A percentile compares a stretch with the other conserved stretches of the same genome.
phyloP scores from a whole-genome alignment of 352 stramenopile species.

The Phytophthora chlamydospora region DNA sequence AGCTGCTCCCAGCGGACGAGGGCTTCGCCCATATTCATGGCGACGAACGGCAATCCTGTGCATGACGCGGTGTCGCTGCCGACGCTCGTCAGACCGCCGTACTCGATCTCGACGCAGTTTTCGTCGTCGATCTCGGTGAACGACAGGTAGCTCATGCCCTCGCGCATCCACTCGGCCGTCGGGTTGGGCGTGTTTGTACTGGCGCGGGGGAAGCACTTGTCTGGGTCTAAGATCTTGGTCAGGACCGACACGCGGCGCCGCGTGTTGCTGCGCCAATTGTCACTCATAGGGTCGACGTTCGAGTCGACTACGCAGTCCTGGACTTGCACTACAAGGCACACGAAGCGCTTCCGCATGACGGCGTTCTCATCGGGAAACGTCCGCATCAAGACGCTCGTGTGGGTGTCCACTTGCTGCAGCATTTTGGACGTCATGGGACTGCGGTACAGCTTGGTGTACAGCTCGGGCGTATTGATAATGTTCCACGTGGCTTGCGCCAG shows the following conservation, averaged over 20 bases:
- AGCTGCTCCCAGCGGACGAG: slow-evolving; percentile 45
- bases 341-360: slow-evolving; percentile 38
- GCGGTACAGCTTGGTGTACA: slow-evolving; percentile 50
- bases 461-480: slow-evolving; percentile 42
- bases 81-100: slow-evolving; percentile 42
- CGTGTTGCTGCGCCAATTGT: slow-evolving; percentile 15
- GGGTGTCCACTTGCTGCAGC: slow-evolving; percentile 45
- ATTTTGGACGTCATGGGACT: slow-evolving; percentile 46
- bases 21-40: slow-evolving; percentile 41
- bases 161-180: slow-evolving; percentile 37
- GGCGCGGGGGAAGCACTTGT: slow-evolving; percentile 33
- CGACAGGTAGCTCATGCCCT: slow-evolving; percentile 46
- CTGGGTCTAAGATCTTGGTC: slow-evolving; percentile 35
- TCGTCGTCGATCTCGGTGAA: slow-evolving; percentile 48
- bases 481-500: slow-evolving; percentile 42
- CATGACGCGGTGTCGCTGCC: slow-evolving; percentile 30
- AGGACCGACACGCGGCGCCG: slow-evolving; percentile 38
- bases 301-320: slow-evolving; percentile 41
- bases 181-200: slow-evolving; percentile 17
- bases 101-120: slow-evolving; percentile 42
- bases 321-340: slow-evolving; percentile 37
- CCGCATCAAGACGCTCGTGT: slow-evolving; percentile 47
- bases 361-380: slow-evolving; percentile 46
- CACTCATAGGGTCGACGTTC: slow-evolving; percentile 1
- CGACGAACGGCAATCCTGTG: slow-evolving; percentile 31